Evolutionary conservation across 106 monocot genomes (phyloP), one percentile per base, ranked within the genome.

Genomic region (Posidonia australis): DNA sequence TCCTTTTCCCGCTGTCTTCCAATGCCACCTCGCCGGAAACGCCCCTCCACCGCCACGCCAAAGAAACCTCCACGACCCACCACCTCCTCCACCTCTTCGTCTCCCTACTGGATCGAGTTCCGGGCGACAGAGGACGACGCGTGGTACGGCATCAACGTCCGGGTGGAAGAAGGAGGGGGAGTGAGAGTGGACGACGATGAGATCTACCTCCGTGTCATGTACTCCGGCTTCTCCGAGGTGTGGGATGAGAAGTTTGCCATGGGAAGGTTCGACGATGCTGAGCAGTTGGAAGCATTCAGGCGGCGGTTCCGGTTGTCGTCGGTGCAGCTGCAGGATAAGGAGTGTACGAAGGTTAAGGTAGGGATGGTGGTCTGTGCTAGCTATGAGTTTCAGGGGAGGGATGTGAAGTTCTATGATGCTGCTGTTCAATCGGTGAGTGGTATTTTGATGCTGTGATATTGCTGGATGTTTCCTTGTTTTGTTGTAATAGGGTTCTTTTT

Each of bases 321-420:
- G 30, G 10, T 18, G 36, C 62, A 62, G 62, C 41, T 62, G 41
- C 62, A 62, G 62, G 62, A 62, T 26, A 3, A 14, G 36, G 62
- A 62, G 36, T 62, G 62, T 26, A 4, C 13, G 30, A 43, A 42
- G 17, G 62, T 62, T 3, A 17, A 10, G 25, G 19, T 36, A 31
- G 62, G 62, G 41, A 41, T 43, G 41, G 1, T 12, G 19, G 41
- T 62, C 18, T 62, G 62, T 31, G 30, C 62, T 19, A 27, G 25
- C 18, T 62, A 4, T n/a, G 17, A 0, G 22, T 5, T 18, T 26
- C 10, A 18, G 2, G 62, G 42, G 9, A 13, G 25, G 25, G 62
- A 62, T 13, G 13, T 62, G 12, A 62, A 62, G 62, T 62, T 62
- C 62, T 62, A 18, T 1, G 62, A 62, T 26, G 62, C 62, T 26